Conservation (phyloP, 768 basidiomycete genomes). For the Pleurotus tuber-regium region DNA sequence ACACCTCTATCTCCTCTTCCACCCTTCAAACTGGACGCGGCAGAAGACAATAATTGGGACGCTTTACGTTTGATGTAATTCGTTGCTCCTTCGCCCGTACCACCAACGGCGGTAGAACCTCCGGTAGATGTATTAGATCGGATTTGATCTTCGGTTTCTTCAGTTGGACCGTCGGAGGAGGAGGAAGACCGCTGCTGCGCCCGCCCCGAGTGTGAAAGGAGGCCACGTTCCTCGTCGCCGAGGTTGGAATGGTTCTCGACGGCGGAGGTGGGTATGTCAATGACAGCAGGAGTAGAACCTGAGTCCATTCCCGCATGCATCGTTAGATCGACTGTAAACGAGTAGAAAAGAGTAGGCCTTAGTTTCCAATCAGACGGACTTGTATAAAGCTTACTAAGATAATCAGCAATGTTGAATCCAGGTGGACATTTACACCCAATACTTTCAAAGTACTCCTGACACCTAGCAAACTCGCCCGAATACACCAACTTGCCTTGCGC, state of each 20-base stretch:
- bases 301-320: constrained; percentile 51
- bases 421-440: constrained; percentile 85
- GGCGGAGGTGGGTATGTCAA: constrained; percentile 31
- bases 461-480: constrained; percentile 71
- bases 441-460: constrained; percentile 76
- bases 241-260: constrained; percentile 43
- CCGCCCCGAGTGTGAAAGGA: constrained; percentile 28
- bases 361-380: no score
- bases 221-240: constrained; percentile 70
- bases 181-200: constrained; percentile 31
- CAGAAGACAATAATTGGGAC: constrained; percentile 65
- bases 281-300: constrained; percentile 40
- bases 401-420: constrained; percentile 98
- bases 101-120: constrained; percentile 36
- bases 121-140: constrained; percentile 41
- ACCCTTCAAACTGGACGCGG: constrained; percentile 33
- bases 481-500: constrained; percentile 84
- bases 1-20: constrained; percentile 18
- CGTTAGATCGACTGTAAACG: constrained; percentile 62
- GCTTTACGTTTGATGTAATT: constrained; percentile 69
- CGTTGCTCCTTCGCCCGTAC: constrained; percentile 9
- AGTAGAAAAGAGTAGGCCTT: no score
- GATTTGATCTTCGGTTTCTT: constrained; percentile 53
- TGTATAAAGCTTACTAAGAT: constrained; percentile 76
- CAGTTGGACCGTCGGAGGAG: constrained; percentile 17